Conservation (phyloP, 2,329 filamentous ascomycete species). For the Arthrobotrys megalospora region DNA sequence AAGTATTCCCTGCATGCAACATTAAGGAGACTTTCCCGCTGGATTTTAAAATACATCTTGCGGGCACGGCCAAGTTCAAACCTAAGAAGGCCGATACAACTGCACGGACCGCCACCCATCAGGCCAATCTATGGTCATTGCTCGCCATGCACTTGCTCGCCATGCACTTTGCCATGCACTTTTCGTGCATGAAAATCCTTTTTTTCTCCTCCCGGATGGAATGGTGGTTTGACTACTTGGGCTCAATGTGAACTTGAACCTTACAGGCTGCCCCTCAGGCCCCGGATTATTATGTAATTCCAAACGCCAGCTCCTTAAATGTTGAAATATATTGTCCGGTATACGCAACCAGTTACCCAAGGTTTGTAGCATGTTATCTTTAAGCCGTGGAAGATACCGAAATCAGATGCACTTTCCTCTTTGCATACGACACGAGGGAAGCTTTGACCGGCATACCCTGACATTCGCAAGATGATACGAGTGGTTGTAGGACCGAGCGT, state of each 20-base stretch:
- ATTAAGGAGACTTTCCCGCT: slow-evolving; percentile 26
- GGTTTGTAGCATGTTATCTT: background rate
- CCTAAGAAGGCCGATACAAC: slow-evolving; percentile 11
- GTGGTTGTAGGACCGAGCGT: slow-evolving; percentile 34
- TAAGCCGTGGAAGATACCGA: slow-evolving; percentile 2
- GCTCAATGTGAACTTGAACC: no score
- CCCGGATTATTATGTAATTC: slow-evolving; percentile 44
- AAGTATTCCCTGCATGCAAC: slow-evolving; percentile 39
- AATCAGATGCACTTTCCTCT: slow-evolving; percentile 10
- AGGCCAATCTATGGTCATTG: slow-evolving; percentile 30
- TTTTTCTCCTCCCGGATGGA: background rate
- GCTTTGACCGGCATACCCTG: slow-evolving; percentile 18
- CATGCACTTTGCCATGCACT: slow-evolving; percentile 10
- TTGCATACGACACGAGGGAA: slow-evolving; percentile 5
- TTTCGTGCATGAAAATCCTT: background rate
- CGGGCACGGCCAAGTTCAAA: background rate
- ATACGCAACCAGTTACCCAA: background rate
- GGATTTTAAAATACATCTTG: slow-evolving; percentile 37
- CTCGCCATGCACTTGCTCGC: slow-evolving; percentile 21
- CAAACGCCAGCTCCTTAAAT: background rate
- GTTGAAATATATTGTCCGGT: slow-evolving; percentile 6
- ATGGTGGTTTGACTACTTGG: no score
- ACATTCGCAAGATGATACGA: slow-evolving; percentile 11
- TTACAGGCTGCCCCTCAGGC: background rate
- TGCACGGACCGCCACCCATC: slow-evolving; percentile 45